These are phyloP conservation scores for Aspergillus ochraceoroseus DNA, from an alignment of 2,329 filamentous ascomycete genomes.

Conservation along the genomic window DNA sequence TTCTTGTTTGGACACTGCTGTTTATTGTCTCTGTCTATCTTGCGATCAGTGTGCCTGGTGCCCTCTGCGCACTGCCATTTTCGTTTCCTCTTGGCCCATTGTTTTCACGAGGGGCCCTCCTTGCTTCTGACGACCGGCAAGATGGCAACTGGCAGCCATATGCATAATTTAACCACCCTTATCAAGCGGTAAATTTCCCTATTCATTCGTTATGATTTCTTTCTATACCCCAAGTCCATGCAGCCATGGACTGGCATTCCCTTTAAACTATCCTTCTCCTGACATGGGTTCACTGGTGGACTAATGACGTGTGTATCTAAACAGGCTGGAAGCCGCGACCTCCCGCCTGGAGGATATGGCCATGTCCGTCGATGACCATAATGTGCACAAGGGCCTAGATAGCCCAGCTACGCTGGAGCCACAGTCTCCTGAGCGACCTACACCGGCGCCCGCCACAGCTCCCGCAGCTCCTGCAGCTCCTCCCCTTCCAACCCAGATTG, in stretches of 20 bases:
- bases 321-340: conserved; percentile 92
- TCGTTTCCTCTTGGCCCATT: conserved; percentile 48
- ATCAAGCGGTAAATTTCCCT: conserved; percentile 78
- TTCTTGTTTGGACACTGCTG: neutral
- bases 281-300: neutral
- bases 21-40: conserved; percentile 1
- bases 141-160: conserved; percentile 70
- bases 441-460: conserved; percentile 42
- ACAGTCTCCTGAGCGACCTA: conserved; percentile 25
- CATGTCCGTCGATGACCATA: conserved; percentile 57
- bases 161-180: conserved; percentile 94
- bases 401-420: conserved; percentile 24
- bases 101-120: conserved; percentile 8
- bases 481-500: conserved; percentile 67
- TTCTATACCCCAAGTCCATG: neutral
- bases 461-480: conserved; percentile 51
- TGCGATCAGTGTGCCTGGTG: neutral
- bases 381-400: conserved; percentile 37
- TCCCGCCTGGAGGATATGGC: conserved; percentile 95
- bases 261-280: neutral
- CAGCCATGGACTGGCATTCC: too few relatives aligned
- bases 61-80: neutral
- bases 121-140: conserved; percentile 18
- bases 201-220: too few relatives aligned
- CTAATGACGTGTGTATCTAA: conserved; percentile 44